Conservation (phyloP, 2,329 filamentous ascomycete species). For the Calonectria pauciramosa region DNA sequence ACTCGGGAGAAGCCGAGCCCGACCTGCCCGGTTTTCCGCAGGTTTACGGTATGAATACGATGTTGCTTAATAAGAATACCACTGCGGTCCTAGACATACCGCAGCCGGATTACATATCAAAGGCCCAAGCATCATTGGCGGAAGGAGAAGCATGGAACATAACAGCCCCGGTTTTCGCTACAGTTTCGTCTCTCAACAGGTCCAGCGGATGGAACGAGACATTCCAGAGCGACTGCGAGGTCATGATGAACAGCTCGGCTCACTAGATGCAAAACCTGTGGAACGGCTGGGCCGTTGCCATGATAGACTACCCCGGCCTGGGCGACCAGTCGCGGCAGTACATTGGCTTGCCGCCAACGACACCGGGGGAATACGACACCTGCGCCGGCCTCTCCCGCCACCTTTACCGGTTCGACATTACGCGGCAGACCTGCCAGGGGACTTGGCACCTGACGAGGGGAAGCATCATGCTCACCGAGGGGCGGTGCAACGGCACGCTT, state of each 20-base stretch:
- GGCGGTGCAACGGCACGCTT: neutral
- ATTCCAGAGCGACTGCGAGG: neutral
- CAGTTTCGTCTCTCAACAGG: neutral
- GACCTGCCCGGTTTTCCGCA: neutral
- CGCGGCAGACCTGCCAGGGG: neutral
- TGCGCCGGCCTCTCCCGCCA: neutral
- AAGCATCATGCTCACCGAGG: neutral
- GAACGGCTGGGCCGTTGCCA: neutral
- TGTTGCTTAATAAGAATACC: neutral
- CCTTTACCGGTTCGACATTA: neutral
- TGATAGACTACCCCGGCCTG: neutral
- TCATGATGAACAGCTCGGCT: neutral
- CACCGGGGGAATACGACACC: neutral
- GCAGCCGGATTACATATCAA: neutral
- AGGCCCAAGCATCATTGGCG: neutral
- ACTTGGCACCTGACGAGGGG: conserved; percentile 16
- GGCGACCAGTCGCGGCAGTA: conserved; percentile 8
- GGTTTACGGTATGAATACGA: neutral
- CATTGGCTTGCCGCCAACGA: neutral
- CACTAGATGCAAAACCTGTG: neutral
- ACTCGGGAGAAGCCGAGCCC: neutral
- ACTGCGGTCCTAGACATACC: conserved; percentile 3
- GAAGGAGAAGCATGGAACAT: conserved; percentile 16
- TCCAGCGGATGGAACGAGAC: conserved; percentile 9
- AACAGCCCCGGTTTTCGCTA: neutral